Conservation (phyloP, 2,329 filamentous ascomycete species). For the Acrodontium crateriforme region DNA sequence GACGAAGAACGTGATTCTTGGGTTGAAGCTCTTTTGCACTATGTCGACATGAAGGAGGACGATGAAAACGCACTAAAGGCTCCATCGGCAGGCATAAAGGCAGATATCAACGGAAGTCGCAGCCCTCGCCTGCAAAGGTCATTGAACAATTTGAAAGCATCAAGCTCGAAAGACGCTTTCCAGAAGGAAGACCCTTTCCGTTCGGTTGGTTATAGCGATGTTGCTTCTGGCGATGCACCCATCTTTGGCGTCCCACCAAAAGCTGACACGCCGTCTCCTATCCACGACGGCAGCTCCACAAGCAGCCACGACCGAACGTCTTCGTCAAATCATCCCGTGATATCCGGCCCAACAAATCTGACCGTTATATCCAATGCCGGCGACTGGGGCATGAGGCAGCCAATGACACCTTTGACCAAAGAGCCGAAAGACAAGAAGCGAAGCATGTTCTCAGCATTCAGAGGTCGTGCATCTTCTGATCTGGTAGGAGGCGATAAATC, state of each 20-base stretch:
- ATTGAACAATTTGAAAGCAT: slow-evolving; percentile 22
- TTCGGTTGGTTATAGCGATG: slow-evolving; percentile 41
- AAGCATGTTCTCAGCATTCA: slow-evolving; percentile 40
- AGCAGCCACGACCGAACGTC: slow-evolving; percentile 14
- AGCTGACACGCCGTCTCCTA: slow-evolving; percentile 20
- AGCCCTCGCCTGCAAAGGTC: slow-evolving; percentile 23
- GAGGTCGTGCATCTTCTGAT: slow-evolving; percentile 58
- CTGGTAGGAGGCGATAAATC: slow-evolving; percentile 25
- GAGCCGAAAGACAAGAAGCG: slow-evolving; percentile 68
- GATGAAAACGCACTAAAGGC: slow-evolving; percentile 28
- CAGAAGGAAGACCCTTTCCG: slow-evolving; percentile 12
- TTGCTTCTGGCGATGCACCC: slow-evolving; percentile 43
- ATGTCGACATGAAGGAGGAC: slow-evolving; percentile 63
- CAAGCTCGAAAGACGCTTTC: slow-evolving; percentile 6
- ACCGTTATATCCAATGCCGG: slow-evolving; percentile 69
- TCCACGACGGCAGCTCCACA: slow-evolving; percentile 22
- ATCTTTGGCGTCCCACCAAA: slow-evolving; percentile 28
- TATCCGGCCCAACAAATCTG: slow-evolving; percentile 75
- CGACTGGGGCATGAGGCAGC: slow-evolving; percentile 70
- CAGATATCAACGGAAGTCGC: slow-evolving; percentile 13
- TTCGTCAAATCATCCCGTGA: slow-evolving; percentile 32
- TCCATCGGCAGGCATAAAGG: slow-evolving; percentile 12
- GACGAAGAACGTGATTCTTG: slow-evolving; percentile 84
- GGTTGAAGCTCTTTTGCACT: slow-evolving; percentile 80
- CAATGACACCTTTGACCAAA: slow-evolving; percentile 25